Evolutionary conservation across 768 basidiomycete genomes (phyloP).

Genomic region (Russula dissimulans): DNA sequence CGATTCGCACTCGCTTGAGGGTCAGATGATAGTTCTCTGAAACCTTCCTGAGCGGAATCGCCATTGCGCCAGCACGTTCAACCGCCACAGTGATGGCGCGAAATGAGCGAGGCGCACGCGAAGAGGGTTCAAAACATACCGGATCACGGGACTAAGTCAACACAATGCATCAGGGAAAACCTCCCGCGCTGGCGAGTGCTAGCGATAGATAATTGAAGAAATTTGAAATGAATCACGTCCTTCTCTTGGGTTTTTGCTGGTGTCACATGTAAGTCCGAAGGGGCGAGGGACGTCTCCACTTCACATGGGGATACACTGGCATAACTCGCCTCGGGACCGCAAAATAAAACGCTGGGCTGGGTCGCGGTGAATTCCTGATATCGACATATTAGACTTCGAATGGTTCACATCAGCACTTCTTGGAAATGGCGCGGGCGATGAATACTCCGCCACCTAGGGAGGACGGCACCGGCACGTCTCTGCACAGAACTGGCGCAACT

Average conservation of each 20-base stretch:
- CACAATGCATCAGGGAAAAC: too few species aligned
- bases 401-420: not conserved
- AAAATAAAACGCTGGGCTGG: not conserved
- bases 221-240: too few species aligned
- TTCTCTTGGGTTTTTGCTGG: too few species aligned
- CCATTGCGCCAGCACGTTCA: not conserved
- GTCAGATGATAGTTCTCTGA: not conserved
- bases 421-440: not conserved
- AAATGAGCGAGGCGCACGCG: not conserved
- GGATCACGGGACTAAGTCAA: not conserved
- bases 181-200: too few species aligned
- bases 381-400: not conserved
- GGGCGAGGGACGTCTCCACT: not conserved
- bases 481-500: not conserved
- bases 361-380: not conserved
- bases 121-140: not conserved
- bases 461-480: too few species aligned
- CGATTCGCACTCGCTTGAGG: not conserved
- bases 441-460: not conserved
- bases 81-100: not conserved
- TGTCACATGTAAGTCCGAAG: not conserved
- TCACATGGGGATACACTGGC: not conserved
- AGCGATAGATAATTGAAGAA: too few species aligned
- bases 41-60: conserved; percentile 1
- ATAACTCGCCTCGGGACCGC: too few species aligned